Percentiles rank a stretch among this genome's conserved stretches.
phyloP scores from a whole-genome alignment of 2,329 filamentous ascomycete species.

The Helotiales sp. region DNA sequence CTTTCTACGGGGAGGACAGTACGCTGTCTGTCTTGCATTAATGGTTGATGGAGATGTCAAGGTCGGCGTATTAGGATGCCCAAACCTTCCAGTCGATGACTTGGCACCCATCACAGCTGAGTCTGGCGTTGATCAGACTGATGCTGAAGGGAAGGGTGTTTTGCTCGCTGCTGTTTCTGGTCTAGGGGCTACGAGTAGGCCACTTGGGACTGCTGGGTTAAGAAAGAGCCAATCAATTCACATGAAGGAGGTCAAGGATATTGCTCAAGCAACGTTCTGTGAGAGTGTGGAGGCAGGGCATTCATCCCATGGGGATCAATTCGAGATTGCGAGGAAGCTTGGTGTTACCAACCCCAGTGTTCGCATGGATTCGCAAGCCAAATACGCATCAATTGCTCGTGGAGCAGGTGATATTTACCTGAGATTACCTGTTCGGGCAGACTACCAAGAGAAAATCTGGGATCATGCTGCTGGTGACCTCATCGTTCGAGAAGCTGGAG shows the following conservation, averaged over 20 bases:
- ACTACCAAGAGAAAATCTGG: slow-evolving; percentile 99
- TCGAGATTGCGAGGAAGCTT: slow-evolving; percentile 77
- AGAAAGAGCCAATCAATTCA: slow-evolving; percentile 62
- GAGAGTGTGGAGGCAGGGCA: slow-evolving; percentile 94
- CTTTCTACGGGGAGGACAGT: slow-evolving; percentile 93
- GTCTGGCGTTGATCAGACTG: slow-evolving; percentile 72
- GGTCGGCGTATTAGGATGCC: slow-evolving; percentile 91
- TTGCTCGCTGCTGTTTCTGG: slow-evolving; percentile 83
- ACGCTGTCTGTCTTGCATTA: slow-evolving; percentile 89
- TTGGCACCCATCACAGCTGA: slow-evolving; percentile 66
- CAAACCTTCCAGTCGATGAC: slow-evolving; percentile 90
- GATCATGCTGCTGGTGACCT: slow-evolving; percentile 95
- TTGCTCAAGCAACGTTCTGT: slow-evolving; percentile 86
- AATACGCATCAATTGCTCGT: slow-evolving; percentile 92
- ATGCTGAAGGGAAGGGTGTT: slow-evolving; percentile 77
- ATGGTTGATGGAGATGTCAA: slow-evolving; percentile 93
- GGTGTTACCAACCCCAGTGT: slow-evolving; percentile 89
- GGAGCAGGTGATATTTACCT: slow-evolving; percentile 95
- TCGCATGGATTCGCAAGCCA: slow-evolving; percentile 96
- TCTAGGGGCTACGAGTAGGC: slow-evolving; percentile 76
- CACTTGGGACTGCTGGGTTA: slow-evolving; percentile 60
- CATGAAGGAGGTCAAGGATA: slow-evolving; percentile 76
- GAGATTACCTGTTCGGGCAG: slow-evolving; percentile 77
- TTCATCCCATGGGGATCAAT: slow-evolving; percentile 86
- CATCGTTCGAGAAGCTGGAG: slow-evolving; percentile 91